These are phyloP conservation scores for Rhynchosporium graminicola DNA, from an alignment of 2,329 filamentous ascomycete genomes.

Conservation along the genomic window DNA sequence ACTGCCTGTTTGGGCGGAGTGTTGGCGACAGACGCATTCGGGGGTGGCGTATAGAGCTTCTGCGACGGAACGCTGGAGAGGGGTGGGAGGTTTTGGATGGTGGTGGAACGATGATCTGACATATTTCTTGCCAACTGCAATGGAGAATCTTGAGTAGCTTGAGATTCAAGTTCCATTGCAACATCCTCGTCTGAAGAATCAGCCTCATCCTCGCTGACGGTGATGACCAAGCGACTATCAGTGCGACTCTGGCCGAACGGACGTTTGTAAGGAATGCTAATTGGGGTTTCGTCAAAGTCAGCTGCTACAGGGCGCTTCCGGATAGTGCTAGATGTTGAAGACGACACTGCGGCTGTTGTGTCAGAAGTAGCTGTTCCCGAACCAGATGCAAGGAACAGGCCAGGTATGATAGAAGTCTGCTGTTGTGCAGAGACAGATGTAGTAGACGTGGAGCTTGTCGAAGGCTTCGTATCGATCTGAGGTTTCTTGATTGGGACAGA, in stretches of 20 bases:
- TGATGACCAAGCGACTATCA: constrained; percentile 71
- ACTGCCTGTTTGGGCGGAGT: constrained; percentile 32
- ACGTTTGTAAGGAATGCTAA: constrained; percentile 47
- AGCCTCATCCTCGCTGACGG: constrained; percentile 75
- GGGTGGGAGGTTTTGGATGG: constrained; percentile 49
- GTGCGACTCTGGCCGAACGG: constrained; percentile 61
- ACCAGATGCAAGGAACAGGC: constrained; percentile 36
- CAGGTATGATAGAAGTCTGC: constrained; percentile 31
- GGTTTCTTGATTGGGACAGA: constrained; percentile 1
- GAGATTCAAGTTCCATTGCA: constrained; percentile 64
- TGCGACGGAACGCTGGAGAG: constrained; percentile 44
- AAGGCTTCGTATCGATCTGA: background rate
- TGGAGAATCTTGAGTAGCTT: constrained; percentile 49
- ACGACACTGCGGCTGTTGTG: constrained; percentile 8
- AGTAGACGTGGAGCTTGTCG: constrained; percentile 10
- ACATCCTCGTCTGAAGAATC: constrained; percentile 61
- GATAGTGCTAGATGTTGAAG: constrained; percentile 22
- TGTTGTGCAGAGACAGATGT: background rate
- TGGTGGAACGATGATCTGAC: constrained; percentile 28
- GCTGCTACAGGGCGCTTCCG: constrained; percentile 66
- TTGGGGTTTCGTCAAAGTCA: constrained; percentile 63
- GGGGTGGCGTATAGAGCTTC: constrained; percentile 36
- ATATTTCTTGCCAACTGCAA: constrained; percentile 26
- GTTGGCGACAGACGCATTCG: constrained; percentile 27
- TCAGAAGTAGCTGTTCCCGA: constrained; percentile 20